Evolutionary conservation across 208 protist species (phyloP).

Genomic region (Vickermania ingenoplastis): DNA sequence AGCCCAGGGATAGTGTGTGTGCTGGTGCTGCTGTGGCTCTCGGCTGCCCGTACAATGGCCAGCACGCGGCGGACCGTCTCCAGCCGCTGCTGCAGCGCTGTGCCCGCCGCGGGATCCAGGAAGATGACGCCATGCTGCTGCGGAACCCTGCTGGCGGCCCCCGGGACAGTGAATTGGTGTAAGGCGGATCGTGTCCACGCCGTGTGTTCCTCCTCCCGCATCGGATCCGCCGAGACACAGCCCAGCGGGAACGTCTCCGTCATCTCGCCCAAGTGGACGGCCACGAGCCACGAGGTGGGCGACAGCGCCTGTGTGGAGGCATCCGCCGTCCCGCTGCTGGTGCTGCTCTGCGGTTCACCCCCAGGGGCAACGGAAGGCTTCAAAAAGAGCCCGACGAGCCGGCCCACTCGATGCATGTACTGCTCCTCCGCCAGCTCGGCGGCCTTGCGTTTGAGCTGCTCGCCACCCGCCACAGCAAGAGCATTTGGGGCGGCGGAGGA

Average conservation of each 20-base stretch:
- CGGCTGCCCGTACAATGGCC: not conserved
- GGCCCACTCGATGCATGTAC: constrained; percentile 39
- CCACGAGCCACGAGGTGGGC: constrained; percentile 39
- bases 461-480: not conserved
- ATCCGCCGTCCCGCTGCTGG: not conserved
- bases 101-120: not conserved
- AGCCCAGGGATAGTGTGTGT: no score
- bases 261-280: constrained; percentile 59
- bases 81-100: not conserved
- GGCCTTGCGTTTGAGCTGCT: not conserved
- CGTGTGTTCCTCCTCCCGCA: constrained; percentile 42
- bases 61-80: not conserved
- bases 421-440: not conserved
- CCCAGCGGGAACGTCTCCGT: constrained; percentile 36
- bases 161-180: not conserved
- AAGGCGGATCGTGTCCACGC: constrained; percentile 41
- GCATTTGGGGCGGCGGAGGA: not conserved
- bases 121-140: no score
- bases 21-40: no score
- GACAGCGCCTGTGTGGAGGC: constrained; percentile 3
- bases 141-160: no score
- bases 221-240: constrained; percentile 36
- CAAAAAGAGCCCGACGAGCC: constrained; percentile 39
- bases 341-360: not conserved
- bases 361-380: constrained; percentile 13